Percentiles rank a stretch among this genome's conserved stretches.
Evolutionary conservation across 2,329 filamentous ascomycete species (phyloP).

Genomic region (Scedosporium minutisporum): DNA sequence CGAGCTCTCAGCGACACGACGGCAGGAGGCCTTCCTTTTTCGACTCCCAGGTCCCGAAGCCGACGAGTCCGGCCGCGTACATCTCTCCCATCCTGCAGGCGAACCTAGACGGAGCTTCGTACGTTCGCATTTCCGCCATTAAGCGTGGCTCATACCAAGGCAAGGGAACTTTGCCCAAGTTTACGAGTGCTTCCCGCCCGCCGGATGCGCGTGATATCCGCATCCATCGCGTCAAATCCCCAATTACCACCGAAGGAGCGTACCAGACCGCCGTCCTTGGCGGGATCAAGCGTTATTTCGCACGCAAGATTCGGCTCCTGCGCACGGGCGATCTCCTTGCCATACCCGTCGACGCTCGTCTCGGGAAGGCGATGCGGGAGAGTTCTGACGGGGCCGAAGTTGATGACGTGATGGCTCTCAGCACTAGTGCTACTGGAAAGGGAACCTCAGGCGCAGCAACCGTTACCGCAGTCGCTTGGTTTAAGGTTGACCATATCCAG

Average conservation of each 20-base stretch:
- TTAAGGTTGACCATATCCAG: conserved; percentile 71
- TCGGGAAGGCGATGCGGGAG: conserved; percentile 76
- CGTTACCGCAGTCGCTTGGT: conserved; percentile 72
- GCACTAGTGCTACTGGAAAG: conserved; percentile 25
- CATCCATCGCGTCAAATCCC: conserved; percentile 79
- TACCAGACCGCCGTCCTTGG: conserved; percentile 80
- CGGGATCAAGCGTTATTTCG: conserved; percentile 81
- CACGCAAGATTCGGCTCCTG: conserved; percentile 69
- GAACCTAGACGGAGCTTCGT: conserved; percentile 71
- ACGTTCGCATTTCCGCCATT: conserved; percentile 68
- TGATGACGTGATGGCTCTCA: conserved; percentile 57
- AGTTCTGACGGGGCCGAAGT: conserved; percentile 54
- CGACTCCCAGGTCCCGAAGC: conserved; percentile 56
- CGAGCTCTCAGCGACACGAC: conserved; percentile 41
- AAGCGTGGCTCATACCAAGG: conserved; percentile 40
- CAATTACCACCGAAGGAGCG: conserved; percentile 73
- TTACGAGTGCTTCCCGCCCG: conserved; percentile 44
- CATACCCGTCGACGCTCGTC: conserved; percentile 75
- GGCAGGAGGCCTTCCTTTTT: conserved; percentile 51
- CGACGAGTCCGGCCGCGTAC: conserved; percentile 53
- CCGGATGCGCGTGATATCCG: conserved; percentile 67
- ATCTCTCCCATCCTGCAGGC: conserved; percentile 79
- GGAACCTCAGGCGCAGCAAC: conserved; percentile 20
- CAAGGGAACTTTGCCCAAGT: conserved; percentile 45
- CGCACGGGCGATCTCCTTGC: conserved; percentile 82